A percentile compares a stretch with the other conserved stretches of the same genome.
phyloP scores from a whole-genome alignment of 1,284 basidiomycete genomes.

The Pisolithus thermaeus region DNA sequence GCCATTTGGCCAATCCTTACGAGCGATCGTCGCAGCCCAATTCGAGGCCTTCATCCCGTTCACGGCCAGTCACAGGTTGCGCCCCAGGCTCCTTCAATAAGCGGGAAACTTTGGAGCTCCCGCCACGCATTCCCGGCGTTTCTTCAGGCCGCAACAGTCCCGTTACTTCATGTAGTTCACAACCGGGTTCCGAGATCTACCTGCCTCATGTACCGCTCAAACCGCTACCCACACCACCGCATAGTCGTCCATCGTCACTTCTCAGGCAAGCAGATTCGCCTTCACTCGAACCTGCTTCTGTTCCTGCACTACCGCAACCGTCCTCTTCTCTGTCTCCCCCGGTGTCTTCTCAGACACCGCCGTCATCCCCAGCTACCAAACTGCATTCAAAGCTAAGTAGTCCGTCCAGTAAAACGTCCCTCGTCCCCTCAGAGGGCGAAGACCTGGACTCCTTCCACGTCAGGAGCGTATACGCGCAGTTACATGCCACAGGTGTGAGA shows the following conservation, averaged over 20 bases:
- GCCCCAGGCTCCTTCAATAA: slow-evolving; percentile 7
- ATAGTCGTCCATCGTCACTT: slow-evolving; percentile 27
- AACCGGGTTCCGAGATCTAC: slow-evolving; percentile 11
- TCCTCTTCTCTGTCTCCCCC: slow-evolving; percentile 15
- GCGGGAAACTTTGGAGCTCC: slow-evolving; percentile 17
- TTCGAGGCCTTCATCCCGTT: slow-evolving; percentile 10
- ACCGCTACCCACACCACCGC: slow-evolving; percentile 27
- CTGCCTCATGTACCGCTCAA: slow-evolving; percentile 15
- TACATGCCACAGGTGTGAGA: slow-evolving; percentile 80
- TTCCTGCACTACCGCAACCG: slow-evolving; percentile 8
- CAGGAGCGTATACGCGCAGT: slow-evolving; percentile 81
- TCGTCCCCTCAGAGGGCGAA: slow-evolving; percentile 68
- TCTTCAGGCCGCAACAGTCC: slow-evolving; percentile 14
- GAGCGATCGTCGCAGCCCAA: slow-evolving; percentile 7
- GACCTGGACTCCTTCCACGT: slow-evolving; percentile 85
- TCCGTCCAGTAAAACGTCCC: slow-evolving; percentile 50
- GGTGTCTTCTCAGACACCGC: slow-evolving; percentile 24
- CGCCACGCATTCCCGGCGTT: slow-evolving; percentile 25
- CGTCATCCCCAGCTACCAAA: slow-evolving; percentile 32
- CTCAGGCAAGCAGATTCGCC: slow-evolving; percentile 21
- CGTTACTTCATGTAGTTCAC: slow-evolving; percentile 25
- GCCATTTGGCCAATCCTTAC: slow-evolving; percentile 14
- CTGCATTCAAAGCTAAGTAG: slow-evolving; percentile 32
- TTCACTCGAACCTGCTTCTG: slow-evolving; percentile 13
- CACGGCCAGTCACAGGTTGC: slow-evolving; percentile 6